A percentile compares a stretch with the other conserved stretches of the same genome.
Conservation (phyloP, 495 filamentous ascomycete species). For the Aspergillus affinis region DNA sequence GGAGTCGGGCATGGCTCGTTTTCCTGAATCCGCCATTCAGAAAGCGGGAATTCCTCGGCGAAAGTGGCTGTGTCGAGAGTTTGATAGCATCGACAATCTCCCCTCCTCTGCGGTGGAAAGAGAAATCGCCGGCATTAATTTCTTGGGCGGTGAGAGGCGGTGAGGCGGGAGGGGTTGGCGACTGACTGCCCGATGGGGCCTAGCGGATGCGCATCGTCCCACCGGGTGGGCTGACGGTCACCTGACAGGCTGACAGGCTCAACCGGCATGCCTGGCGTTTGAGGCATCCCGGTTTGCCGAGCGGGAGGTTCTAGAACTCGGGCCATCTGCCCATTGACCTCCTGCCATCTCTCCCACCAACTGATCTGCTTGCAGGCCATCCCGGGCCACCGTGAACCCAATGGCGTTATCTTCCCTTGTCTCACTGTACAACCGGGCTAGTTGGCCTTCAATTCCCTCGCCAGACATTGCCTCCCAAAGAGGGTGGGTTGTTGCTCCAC, state of each 20-base stretch:
- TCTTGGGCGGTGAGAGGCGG: background rate
- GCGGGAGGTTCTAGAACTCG: too few species aligned
- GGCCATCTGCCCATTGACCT: too few species aligned
- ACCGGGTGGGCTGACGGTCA: constrained; percentile 12
- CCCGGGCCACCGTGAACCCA: too few species aligned
- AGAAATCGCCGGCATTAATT: background rate
- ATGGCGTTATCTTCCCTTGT: background rate
- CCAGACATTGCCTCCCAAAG: background rate
- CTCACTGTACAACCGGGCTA: background rate
- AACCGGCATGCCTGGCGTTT: background rate
- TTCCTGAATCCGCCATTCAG: constrained; percentile 28
- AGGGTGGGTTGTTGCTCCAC: background rate
- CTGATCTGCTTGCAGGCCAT: too few species aligned
- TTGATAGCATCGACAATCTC: background rate
- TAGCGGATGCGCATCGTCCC: constrained; percentile 14
- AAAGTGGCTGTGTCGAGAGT: background rate
- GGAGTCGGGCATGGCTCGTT: constrained; percentile 34
- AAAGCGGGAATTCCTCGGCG: background rate
- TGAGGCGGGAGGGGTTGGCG: background rate
- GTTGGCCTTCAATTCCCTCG: background rate
- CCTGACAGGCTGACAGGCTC: background rate
- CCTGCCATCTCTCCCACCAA: too few species aligned
- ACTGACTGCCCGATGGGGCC: constrained; percentile 8
- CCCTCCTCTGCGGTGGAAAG: too few species aligned
- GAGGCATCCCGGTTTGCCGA: too few species aligned